Percentiles rank a stretch among this genome's conserved stretches.
Evolutionary conservation across 371 early-diverging fungal genomes (phyloP).

Genomic region (Mortierella sp.): DNA sequence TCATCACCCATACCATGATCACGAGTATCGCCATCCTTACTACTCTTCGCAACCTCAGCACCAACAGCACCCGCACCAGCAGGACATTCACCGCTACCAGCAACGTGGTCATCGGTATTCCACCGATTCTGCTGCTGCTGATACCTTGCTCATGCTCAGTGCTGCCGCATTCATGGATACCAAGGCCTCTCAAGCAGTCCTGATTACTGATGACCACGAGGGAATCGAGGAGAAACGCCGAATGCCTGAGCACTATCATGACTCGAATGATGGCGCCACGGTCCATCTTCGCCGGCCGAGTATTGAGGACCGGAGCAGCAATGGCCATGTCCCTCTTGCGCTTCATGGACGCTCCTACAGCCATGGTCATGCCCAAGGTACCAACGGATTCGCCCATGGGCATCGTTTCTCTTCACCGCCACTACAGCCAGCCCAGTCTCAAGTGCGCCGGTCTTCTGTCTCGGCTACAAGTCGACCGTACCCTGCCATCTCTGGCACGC

Average conservation of each 20-base stretch:
- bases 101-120: conserved; percentile 25
- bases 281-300: no score
- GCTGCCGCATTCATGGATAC: conserved; percentile 52
- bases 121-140: conserved; percentile 44
- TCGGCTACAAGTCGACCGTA: no score
- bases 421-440: no score
- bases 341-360: no score
- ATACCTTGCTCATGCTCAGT: conserved; percentile 47
- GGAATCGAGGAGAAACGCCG: background rate
- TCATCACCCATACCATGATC: background rate
- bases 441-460: no score
- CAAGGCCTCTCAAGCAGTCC: conserved; percentile 13
- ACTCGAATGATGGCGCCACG: background rate
- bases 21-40: background rate
- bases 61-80: conserved; percentile 2
- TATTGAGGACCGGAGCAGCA: background rate
- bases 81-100: conserved; percentile 4
- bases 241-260: no score
- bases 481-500: no score
- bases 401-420: background rate
- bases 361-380: no score
- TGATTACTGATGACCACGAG: conserved; percentile 4
- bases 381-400: background rate
- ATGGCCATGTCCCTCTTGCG: background rate
- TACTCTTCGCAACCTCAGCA: conserved; percentile 2